These are phyloP conservation scores for Debaryomycetaceae sp. DNA, from an alignment of 1,139 yeast genomes.

Conservation along the genomic window DNA sequence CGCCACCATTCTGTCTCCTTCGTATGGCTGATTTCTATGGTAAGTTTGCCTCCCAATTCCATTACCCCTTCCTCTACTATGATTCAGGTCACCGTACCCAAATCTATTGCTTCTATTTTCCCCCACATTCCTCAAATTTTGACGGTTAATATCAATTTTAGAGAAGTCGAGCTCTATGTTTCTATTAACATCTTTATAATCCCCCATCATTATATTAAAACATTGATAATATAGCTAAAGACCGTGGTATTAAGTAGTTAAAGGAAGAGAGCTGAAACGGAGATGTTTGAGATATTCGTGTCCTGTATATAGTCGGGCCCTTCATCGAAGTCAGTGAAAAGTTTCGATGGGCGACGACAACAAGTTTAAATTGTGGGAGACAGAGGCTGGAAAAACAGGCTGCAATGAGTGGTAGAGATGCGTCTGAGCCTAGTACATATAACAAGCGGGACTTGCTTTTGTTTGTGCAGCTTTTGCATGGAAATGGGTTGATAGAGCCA, in stretches of 20 bases:
- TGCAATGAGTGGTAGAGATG: conserved; percentile 4
- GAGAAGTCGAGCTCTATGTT: conserved; percentile 14
- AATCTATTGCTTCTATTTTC: background rate
- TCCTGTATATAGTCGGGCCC: background rate
- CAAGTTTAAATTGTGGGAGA: too few species aligned
- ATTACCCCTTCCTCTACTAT: background rate
- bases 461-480: conserved; percentile 17
- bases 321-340: too few species aligned
- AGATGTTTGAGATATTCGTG: background rate
- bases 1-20: conserved; percentile 7
- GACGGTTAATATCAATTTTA: conserved; percentile 17
- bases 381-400: background rate
- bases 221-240: background rate
- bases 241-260: background rate
- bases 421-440: conserved; percentile 10
- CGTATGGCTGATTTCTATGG: background rate
- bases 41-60: background rate
- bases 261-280: background rate
- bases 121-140: background rate
- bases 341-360: too few species aligned
- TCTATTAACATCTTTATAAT: background rate
- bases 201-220: background rate
- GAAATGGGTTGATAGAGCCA: conserved; percentile 14
- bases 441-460: conserved; percentile 15
- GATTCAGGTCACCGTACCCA: background rate